Base-by-base conservation (phyloP, 2,329 filamentous ascomycete species). In the Colletotrichum sp. region DNA sequence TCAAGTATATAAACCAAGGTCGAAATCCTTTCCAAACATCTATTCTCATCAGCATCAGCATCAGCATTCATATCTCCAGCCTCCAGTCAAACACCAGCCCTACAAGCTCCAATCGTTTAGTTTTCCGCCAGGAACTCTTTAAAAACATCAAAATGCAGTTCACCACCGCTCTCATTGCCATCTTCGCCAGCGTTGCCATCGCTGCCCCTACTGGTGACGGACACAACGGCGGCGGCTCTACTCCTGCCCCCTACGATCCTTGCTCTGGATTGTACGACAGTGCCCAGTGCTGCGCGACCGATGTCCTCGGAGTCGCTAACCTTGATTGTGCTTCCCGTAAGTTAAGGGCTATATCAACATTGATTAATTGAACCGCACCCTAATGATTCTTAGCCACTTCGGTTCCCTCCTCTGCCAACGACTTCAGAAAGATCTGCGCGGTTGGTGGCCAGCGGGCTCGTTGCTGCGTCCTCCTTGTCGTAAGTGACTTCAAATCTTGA, bases 251-350 rank as follows among this genome's bases (percentile, higher is more conserved):
- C 6, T 88, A 87, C 71, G 70, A 78, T 7, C 82, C 87, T 66
- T 89, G 88, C 79, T 82, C 82, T 32, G 84, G 83, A 16, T 82
- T 88, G n/a, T 87, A 87, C 78, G 80, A 79, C 78, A 85, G 78
- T 32, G 80, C 88, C 4, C 87, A 89, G 77, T 93, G 92, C 87
- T 93, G 92, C 80, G 89, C 91, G 15, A 91, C 91, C 28, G 90
- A 93, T 78, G 87, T 93, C 36, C 87, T 93, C 36, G 88, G 89
- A 73, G 77, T 92, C 76, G 90, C 88, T 8, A 85, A 90, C 81
- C 84, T 92, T 30, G 84, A 93, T 85, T 93, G 92, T 81, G 82
- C 79, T 15, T 80, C 84, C 71, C 90, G 72, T 74, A 11, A 72
- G 72, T 61, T 52, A 8, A 52, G 22, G 13, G 11, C n/a, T 22